These are phyloP conservation scores for Cryphonectria nitschkei DNA, from an alignment of 2,329 filamentous ascomycete species.

Conservation along the genomic window DNA sequence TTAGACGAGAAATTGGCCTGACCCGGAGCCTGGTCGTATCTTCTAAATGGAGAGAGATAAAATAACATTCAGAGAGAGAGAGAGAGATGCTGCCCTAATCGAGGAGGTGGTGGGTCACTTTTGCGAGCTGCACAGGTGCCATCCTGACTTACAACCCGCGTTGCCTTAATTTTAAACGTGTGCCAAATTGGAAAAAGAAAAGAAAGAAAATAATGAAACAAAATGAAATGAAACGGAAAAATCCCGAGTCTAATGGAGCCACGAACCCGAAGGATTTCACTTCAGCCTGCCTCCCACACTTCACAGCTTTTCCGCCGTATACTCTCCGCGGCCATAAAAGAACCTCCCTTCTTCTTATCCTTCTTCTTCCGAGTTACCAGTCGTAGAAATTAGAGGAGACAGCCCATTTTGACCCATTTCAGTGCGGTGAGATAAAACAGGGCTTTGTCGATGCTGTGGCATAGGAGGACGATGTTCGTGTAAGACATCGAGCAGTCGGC, in stretches of 20 bases:
- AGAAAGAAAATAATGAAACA: neutral
- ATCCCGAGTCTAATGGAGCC: too few relatives aligned
- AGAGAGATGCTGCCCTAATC: neutral
- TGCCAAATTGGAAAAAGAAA: neutral
- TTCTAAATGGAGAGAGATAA: neutral
- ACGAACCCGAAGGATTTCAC: too few relatives aligned
- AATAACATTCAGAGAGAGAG: neutral
- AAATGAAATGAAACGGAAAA: too few relatives aligned
- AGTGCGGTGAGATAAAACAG: neutral
- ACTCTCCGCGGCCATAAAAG: too few relatives aligned
- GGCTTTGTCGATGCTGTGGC: conserved; percentile 1
- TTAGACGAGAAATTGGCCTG: neutral
- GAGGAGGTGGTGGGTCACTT: neutral
- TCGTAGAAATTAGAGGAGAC: neutral
- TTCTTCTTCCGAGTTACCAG: neutral
- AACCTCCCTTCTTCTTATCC: too few relatives aligned
- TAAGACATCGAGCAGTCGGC: neutral
- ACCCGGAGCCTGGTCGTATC: neutral
- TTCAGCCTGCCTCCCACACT: too few relatives aligned
- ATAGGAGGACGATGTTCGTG: neutral
- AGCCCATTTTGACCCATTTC: too few relatives aligned
- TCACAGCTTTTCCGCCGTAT: too few relatives aligned
- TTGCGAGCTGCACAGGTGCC: neutral
- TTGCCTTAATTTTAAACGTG: neutral
- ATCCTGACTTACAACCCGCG: neutral